phyloP scores from a whole-genome alignment of 345 rosid genomes.

The Clausena lansium region DNA sequence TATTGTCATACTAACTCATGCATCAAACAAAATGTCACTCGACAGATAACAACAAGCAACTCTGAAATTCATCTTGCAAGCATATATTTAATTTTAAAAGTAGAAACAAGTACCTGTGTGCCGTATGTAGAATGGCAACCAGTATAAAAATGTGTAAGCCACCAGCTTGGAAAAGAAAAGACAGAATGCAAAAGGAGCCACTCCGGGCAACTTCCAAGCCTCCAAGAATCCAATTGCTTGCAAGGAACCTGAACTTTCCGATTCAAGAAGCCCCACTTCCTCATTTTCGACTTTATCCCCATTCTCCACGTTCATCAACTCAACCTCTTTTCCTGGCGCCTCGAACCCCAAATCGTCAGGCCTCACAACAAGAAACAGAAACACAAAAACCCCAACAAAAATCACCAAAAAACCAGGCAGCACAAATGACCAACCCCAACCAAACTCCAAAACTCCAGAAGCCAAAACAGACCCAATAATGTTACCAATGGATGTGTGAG shows the following conservation, averaged over 20 bases:
- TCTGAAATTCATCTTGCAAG: neutral
- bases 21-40: neutral
- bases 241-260: constrained; percentile 24
- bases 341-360: constrained; percentile 74
- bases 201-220: constrained; percentile 94
- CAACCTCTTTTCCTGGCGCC: constrained; percentile 44
- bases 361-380: constrained; percentile 61
- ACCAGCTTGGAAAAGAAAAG: constrained; percentile 92
- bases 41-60: neutral
- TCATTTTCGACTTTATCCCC: constrained; percentile 53
- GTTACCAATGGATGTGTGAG: constrained; percentile 86
- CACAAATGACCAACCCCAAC: constrained; percentile 98
- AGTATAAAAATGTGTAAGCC: constrained; percentile 89
- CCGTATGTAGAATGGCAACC: constrained; percentile 88
- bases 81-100: neutral
- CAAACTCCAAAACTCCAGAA: constrained; percentile 68
- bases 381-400: constrained; percentile 57
- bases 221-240: constrained; percentile 74
- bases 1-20: neutral
- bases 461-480: constrained; percentile 79
- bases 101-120: constrained; percentile 59
- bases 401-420: constrained; percentile 73
- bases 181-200: constrained; percentile 78
- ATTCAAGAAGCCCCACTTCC: constrained; percentile 49
- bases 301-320: constrained; percentile 51